Conservation (phyloP, 2,329 filamentous ascomycete species). For the Cadophora malorum region DNA sequence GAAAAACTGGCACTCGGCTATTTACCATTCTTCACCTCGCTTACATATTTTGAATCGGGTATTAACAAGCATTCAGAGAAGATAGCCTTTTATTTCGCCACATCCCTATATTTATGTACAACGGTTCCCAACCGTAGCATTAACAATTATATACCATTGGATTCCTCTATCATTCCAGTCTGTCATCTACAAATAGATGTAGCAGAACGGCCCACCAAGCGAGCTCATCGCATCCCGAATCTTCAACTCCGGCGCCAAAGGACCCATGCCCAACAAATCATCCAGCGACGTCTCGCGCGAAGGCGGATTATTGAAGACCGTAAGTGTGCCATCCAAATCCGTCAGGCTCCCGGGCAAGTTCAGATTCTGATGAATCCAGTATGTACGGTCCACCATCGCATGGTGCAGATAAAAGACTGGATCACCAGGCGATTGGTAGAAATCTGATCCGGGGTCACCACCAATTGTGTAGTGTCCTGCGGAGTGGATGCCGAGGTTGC, state of each 20-base stretch:
- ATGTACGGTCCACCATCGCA: conserved; percentile 53
- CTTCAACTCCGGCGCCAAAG: conserved; percentile 11
- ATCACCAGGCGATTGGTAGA: conserved; percentile 51
- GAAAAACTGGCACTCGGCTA: neutral
- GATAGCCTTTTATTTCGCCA: neutral
- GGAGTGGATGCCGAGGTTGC: conserved; percentile 28
- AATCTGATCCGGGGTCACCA: conserved; percentile 51
- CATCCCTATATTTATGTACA: neutral
- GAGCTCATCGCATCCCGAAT: conserved; percentile 27
- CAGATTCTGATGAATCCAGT: conserved; percentile 53
- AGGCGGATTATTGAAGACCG: conserved; percentile 50
- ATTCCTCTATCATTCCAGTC: neutral
- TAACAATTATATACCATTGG: neutral
- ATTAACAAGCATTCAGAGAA: neutral
- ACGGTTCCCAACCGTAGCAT: neutral
- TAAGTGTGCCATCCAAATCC: conserved; percentile 49
- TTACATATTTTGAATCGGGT: neutral
- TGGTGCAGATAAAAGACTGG: conserved; percentile 55
- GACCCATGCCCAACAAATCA: conserved; percentile 20
- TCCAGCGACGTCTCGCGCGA: conserved; percentile 50
- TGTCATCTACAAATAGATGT: conserved; percentile 27
- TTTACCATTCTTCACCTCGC: neutral
- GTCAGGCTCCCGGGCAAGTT: conserved; percentile 45
- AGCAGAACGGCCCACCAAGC: conserved; percentile 24
- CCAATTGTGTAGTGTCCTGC: conserved; percentile 50